Evolutionary conservation across 1,284 basidiomycete genomes (phyloP), one percentile per base, ranked within the genome.

Genomic region (Grifola frondosa): DNA sequence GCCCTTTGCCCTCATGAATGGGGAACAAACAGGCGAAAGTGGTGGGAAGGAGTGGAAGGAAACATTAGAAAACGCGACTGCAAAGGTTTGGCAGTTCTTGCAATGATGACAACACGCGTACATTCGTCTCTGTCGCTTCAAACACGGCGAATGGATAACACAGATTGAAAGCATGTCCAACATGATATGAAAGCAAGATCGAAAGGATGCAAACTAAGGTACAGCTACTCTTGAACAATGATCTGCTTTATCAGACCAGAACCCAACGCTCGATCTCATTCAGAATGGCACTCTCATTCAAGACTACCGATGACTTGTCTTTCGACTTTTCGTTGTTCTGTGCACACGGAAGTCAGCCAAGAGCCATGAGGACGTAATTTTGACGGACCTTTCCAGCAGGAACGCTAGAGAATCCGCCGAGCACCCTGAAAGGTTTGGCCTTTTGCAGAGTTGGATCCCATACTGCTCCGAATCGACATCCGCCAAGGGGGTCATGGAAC

Each of bases 401-500:
- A 28, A 64, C 67, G 54, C 78, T 81, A 1, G 85, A 89, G 67
- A 88, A 96, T 3, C 86, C 88, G 13, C 90, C 80, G 40, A 93
- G 71, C 5, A 95, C 91, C 57, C 90, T 84, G 74, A 97, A 93
- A 3, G 81, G 74, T 34, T 80, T 64, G 1, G 73, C 58, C 33
- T 68, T 61, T 44, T 72, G 75, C 24, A 86, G 57, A 20, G 77
- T 73, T 0, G 90, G 88, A 57, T 97, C 91, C 89, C 93, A 98
- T 1, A 97, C 80, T 0, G 79, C 85, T 6, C 91, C 95, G 40
- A 96, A 84, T 7, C 74, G 70, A 38, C 77, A 69, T 0, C 96
- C 94, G 12, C 97, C 97, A 26, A 84, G 75, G 0, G 75, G 68
- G 58, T 99, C 96, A 58, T 84, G 81, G 73, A 98, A 99, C 37